Conservation (phyloP, 2,329 filamentous ascomycete genomes). For the Neofusicoccum sp. region DNA sequence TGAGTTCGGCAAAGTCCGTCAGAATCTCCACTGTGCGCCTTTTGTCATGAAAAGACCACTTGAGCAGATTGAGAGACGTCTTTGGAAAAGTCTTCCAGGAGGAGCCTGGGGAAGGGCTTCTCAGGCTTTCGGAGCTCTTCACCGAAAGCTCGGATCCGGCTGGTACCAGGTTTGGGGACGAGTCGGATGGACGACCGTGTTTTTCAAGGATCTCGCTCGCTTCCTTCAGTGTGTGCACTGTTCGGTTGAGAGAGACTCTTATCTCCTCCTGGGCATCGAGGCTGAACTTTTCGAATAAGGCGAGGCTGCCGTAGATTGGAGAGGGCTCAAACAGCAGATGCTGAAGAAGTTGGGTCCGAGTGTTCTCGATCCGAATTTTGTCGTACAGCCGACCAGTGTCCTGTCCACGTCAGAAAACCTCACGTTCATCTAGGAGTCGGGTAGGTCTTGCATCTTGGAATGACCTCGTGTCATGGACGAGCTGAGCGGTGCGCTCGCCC, state of each 20-base stretch:
- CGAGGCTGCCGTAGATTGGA: constrained; percentile 10
- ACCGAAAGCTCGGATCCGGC: neutral
- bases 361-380: constrained; percentile 19
- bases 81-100: neutral
- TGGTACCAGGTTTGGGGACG: neutral
- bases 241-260: constrained; percentile 12
- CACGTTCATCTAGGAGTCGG: neutral
- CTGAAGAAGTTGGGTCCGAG: constrained; percentile 16
- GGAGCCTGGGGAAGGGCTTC: neutral
- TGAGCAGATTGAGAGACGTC: neutral
- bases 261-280: constrained; percentile 21
- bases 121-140: neutral
- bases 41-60: constrained; percentile 23
- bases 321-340: constrained; percentile 19
- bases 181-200: neutral
- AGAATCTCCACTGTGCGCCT: constrained; percentile 19
- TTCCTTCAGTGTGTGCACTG: constrained; percentile 18
- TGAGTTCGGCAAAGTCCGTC: constrained; percentile 18
- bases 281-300: constrained; percentile 19
- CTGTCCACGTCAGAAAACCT: neutral
- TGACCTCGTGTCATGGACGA: constrained; percentile 19
- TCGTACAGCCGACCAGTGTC: constrained; percentile 8
- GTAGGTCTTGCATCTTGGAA: constrained; percentile 17
- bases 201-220: constrained; percentile 15
- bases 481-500: constrained; percentile 20